Evolutionary conservation across 805 yeast genomes (phyloP), one percentile per base, ranked within the genome.

Genomic region (Candida chauliodis): DNA sequence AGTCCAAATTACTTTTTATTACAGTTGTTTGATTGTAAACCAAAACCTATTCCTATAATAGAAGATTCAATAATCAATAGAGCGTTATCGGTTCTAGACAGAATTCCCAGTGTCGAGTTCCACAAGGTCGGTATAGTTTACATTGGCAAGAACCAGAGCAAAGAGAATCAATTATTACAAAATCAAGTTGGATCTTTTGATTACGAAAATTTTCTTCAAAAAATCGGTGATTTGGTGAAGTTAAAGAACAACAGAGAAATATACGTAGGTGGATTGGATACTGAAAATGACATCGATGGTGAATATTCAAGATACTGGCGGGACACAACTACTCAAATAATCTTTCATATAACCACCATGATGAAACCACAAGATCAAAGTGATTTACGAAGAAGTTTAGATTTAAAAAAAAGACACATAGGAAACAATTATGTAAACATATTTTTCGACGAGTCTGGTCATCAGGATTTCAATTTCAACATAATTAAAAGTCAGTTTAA

Each of bases 341-440:
- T 86, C 8, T 88, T 77, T 57, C 96, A 88, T 55, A 75, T 85
- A 8, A 80, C 89, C 2, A 85, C 95, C 0, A 58, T 88, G 73
- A 88, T 88, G 95, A 57, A 50, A 11, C 83, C 81, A 46, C 17
- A 7, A 14, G 10, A 15, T 8, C 66, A 71, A 35, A 48, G 46
- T 26, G 27, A 23, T 19, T 37, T 32, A 2, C 40, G 36, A 25
- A 53, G 56, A 3, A 51, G 53, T 13, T 65, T 59, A 20, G 71
- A 79, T 11, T 53, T 71, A 55, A 88, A 87, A 59, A 88, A 88
- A 58, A 64, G 89, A 39, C 96, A 88, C 55, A 83, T 88, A 45
- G 96, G 96, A 6, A 88, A 88, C 61, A 76, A 87, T 53, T 81
- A 78, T 56, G 93, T 88, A 40, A 84, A 82, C 52, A 77, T 88